Evolutionary conservation across 1,284 basidiomycete genomes (phyloP), one percentile per base, ranked within the genome.

Genomic region (Boletus sp.): DNA sequence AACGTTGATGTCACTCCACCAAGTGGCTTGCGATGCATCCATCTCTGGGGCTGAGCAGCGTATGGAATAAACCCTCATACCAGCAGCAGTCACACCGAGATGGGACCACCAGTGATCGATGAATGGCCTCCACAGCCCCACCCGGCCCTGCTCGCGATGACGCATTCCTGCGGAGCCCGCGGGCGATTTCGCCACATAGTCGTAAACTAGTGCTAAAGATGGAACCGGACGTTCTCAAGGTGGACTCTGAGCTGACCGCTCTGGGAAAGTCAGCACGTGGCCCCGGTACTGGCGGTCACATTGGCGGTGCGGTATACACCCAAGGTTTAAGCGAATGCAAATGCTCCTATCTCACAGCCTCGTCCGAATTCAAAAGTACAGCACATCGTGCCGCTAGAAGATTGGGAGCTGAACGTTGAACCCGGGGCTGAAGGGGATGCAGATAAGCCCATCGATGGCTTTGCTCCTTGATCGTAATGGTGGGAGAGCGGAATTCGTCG

Each of bases 251-350:
- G 48, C 48, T 47, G 46, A 44, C 55, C 35, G 41, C 42, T 47
- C 49, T 56, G 49, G 46, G 49, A 56, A 59, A 42, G n/a, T 14
- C 10, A 30, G 41, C 49, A 50, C 49, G 58, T 59, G 58, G 56
- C 45, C n/a, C 37, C 41, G 46, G 45, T 35, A 29, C 36, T 46
- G 32, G 23, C 29, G 16, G 41, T 27, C 8, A 12, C 1, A 9
- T 22, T 44, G n/a, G 32, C 33, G n/a, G n/a, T n/a, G n/a, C n/a
- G n/a, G 16, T 41, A 22, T 30, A 25, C 36, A 30, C 25, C 14
- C 44, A 52, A 61, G 50, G 53, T n/a, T 65, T 64, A 43, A 40
- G 32, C 52, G 44, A 64, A 58, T 50, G 43, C 60, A 51, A 64
- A 59, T 58, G 30, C 17, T 50, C 40, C 29, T 32, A 33, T 34